Base-by-base conservation (phyloP, 345 rosid genomes). In the Camelina sativa region DNA sequence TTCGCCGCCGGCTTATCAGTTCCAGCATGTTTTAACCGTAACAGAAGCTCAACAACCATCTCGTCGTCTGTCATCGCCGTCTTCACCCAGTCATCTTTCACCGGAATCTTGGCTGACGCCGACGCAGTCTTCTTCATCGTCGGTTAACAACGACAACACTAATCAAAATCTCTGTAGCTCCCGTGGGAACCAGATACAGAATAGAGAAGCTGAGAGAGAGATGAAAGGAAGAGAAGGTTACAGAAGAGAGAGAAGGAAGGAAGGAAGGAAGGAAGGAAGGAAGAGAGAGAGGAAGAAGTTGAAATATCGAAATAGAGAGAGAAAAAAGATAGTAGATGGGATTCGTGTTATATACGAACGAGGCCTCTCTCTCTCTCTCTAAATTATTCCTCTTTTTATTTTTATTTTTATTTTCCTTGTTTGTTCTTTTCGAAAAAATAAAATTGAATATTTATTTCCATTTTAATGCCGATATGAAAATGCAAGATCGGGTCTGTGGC, bases 61-160 rank as follows among this genome's bases (percentile, higher is more conserved):
- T 50, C 71, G 80, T 85, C 88, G 48, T 90, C 88, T 4, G 79
- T 80, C 88, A 92, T 87, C 67, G 97, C 97, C 35, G 89, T 80
- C 41, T 47, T 76, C 38, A 92, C 84, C 97, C 97, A 92, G 35
- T 84, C 88, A 62, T 92, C 94, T 54, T 60, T 80, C 40, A 48
- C 53, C 84, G 16, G 4, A 12, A 43, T 13, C 48, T 10, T 43
- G 3, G 75, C 8, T 37, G 52, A 15, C 0, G 22, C 0, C 4
- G 55, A 41, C 7, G 62, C 53, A 11, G 16, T 11, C 51, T 66
- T 77, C 68, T 65, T 77, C 80, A 77, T 71, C 63, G 62, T 38
- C 9, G 57, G 2, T 19, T 34, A 8, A 8, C 9, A 15, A 16
- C 54, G 37, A 2, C 9, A 10, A 16, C 58, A 25, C 32, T 51